Percentiles rank a stretch among this genome's conserved stretches.
Evolutionary conservation across 2,329 filamentous ascomycete species (phyloP).

Genomic region (Colletotrichum sp.): DNA sequence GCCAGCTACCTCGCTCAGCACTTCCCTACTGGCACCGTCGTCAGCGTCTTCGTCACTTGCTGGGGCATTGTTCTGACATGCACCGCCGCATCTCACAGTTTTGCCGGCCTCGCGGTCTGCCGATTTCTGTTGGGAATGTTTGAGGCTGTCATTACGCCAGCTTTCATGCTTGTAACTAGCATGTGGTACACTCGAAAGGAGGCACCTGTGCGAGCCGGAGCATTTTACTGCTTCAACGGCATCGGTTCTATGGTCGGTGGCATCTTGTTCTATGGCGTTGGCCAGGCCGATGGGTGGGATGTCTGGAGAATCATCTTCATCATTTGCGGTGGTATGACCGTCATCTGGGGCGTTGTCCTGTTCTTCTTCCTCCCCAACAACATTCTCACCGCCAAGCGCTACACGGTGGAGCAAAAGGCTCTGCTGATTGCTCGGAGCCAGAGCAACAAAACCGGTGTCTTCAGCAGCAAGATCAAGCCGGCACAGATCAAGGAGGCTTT

Average conservation of each 20-base stretch:
- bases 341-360: slow-evolving; percentile 18
- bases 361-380: slow-evolving; percentile 47
- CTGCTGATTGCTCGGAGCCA: slow-evolving; percentile 57
- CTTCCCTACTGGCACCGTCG: slow-evolving; percentile 20
- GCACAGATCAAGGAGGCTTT: slow-evolving; percentile 46
- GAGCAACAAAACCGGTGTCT: slow-evolving; percentile 42
- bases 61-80: slow-evolving; percentile 28
- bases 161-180: slow-evolving; percentile 33
- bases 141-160: slow-evolving; percentile 34
- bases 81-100: slow-evolving; percentile 30
- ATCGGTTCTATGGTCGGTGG: slow-evolving; percentile 20
- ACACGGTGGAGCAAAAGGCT: slow-evolving; percentile 59
- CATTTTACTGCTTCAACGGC: slow-evolving; percentile 23
- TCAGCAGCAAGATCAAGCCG: slow-evolving; percentile 44
- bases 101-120: slow-evolving; percentile 30
- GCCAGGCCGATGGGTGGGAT: slow-evolving; percentile 27
- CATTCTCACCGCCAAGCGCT: slow-evolving; percentile 58
- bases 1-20: slow-evolving; percentile 16
- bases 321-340: slow-evolving; percentile 23
- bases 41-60: slow-evolving; percentile 22
- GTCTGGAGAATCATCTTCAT: slow-evolving; percentile 28
- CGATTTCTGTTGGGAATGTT: slow-evolving; percentile 36
- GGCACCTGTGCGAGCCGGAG: slow-evolving; percentile 23
- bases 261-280: slow-evolving; percentile 23
- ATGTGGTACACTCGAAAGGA: slow-evolving; percentile 32